Base-by-base conservation (phyloP, 768 basidiomycete species). In the Lactifluus volemus region DNA sequence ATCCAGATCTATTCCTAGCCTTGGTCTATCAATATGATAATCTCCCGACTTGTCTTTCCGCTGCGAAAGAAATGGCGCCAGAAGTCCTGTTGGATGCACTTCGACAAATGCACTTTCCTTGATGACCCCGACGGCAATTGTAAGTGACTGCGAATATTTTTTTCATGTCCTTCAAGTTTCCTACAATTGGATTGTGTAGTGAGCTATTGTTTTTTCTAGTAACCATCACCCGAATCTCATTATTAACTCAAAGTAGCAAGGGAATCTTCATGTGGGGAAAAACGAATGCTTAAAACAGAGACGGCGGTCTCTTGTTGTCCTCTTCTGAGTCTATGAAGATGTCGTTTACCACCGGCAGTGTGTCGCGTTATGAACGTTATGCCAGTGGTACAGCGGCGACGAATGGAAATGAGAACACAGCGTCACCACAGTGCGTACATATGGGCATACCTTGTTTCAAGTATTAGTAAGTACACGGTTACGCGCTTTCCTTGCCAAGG, bases 401-500 rank as follows among this genome's bases (percentile, higher is more conserved):
- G 25, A 25, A 25, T 2, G 25, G 1, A 25, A 25, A 25, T 2
- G 25, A 25, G 25, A 25, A n/a, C n/a, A n/a, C n/a, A n/a, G n/a
- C n/a, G n/a, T n/a, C n/a, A n/a, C n/a, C 9, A 34, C 32, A 34
- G 32, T 5, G 32, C 32, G 32, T 34, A 34, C 32, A 6, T 34
- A 34, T 34, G 32, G 9, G 9, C 32, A 34, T 34, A 34, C 32
- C 32, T 34, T 9, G 32, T 9, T 25, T 34, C 32, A 9, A 34
- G 9, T 7, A 38, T 38, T 38, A 11, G 38, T 38, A 12, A 3
- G 10, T 38, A 12, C 19, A 4, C 2, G 4, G 14, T 47, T 47
- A n/a, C 4, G 1, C 19, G 15, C 15, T 12, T 57, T 74, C 67
- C 19, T 68, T 65, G 65, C 74, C 74, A 1, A 25, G 29, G 50